Percentiles rank a stretch among this genome's conserved stretches.
Evolutionary conservation across 1,284 basidiomycete genomes (phyloP).

Genomic region (Cryptococcus sp.): DNA sequence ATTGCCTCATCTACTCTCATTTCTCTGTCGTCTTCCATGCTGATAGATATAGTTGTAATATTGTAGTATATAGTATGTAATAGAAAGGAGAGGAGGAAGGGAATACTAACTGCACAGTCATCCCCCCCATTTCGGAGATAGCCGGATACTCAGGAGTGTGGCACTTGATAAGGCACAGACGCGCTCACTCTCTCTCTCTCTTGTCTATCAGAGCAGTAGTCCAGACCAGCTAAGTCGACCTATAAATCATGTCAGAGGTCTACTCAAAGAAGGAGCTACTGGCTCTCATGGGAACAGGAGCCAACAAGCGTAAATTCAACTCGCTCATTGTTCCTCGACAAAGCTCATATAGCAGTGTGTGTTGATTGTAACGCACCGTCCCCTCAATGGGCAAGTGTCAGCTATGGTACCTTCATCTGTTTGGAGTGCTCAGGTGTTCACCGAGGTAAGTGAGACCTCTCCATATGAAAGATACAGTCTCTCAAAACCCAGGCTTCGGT

Average conservation of each 20-base stretch:
- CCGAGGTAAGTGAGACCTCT: constrained; percentile 56
- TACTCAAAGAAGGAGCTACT: constrained; percentile 59
- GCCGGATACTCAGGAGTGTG: background rate
- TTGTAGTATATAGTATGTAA: background rate
- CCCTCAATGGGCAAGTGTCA: constrained; percentile 79
- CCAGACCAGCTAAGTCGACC: too few relatives aligned
- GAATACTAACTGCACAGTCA: background rate
- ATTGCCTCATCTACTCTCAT: constrained; percentile 32
- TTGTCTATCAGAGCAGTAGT: background rate
- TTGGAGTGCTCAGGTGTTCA: constrained; percentile 86
- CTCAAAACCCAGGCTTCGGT: constrained; percentile 33
- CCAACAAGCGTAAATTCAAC: constrained; percentile 57
- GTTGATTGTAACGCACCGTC: constrained; percentile 78
- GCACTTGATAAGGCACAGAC: background rate
- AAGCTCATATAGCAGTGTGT: constrained; percentile 52
- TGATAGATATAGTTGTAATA: constrained; percentile 14
- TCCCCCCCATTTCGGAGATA: background rate
- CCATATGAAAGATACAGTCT: background rate
- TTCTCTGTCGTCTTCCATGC: constrained; percentile 41
- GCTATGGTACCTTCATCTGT: constrained; percentile 74
- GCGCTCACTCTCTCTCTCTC: background rate
- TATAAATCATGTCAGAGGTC: constrained; percentile 67
- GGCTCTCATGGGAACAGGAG: constrained; percentile 66
- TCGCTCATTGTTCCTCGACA: constrained; percentile 1
- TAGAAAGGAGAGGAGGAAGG: background rate